Conservation (phyloP, 345 rosid genomes). For the Carallia brachiata region DNA sequence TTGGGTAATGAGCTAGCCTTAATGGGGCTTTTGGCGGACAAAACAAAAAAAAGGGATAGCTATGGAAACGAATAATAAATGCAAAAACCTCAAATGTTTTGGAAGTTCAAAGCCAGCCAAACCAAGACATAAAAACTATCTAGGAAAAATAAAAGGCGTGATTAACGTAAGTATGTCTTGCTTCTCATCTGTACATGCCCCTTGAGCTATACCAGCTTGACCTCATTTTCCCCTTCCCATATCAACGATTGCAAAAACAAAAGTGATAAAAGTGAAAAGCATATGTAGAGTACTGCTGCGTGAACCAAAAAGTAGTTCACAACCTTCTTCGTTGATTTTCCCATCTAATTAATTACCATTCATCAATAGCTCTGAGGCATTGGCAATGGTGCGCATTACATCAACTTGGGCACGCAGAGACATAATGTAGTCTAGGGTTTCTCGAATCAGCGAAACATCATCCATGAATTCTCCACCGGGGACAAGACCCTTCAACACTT, state of each 20-base stretch:
- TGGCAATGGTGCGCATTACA: constrained; percentile 51
- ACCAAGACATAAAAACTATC: no score
- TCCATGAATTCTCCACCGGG: constrained; percentile 75
- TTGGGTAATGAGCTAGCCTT: no score
- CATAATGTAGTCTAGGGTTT: constrained; percentile 78
- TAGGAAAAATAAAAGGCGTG: no score
- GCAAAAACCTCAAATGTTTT: no score
- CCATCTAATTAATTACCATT: constrained; percentile 15
- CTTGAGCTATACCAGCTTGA: neutral
- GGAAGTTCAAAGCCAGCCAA: no score
- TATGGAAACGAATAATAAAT: no score
- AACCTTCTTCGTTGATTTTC: constrained; percentile 18
- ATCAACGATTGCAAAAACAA: neutral
- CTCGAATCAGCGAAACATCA: constrained; percentile 56
- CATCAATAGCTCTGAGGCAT: constrained; percentile 14
- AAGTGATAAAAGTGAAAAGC: neutral
- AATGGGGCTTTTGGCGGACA: no score
- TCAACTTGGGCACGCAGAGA: constrained; percentile 77
- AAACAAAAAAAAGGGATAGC: no score
- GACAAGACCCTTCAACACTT: constrained; percentile 57
- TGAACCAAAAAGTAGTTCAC: neutral
- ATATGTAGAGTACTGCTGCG: neutral
- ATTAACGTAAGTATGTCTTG: neutral
- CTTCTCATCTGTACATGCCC: neutral
- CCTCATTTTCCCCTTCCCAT: neutral